These are phyloP conservation scores for Amylocystis lapponica DNA, from an alignment of 768 basidiomycete genomes.

Conservation along the genomic window DNA sequence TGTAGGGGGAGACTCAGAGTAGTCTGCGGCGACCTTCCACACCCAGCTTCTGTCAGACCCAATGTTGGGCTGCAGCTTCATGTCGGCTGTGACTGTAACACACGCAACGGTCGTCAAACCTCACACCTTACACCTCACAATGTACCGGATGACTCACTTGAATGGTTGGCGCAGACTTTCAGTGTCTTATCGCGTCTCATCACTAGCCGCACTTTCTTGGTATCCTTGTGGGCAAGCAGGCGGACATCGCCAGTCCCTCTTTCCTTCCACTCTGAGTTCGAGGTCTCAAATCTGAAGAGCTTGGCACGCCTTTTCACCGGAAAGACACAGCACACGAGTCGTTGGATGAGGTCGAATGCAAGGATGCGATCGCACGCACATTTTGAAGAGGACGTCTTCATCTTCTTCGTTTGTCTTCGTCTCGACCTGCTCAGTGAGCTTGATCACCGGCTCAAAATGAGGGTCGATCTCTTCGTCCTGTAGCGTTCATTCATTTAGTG, in stretches of 20 bases:
- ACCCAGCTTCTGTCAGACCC: conserved; percentile 99
- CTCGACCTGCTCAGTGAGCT: conserved; percentile 92
- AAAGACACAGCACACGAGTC: conserved; percentile 5
- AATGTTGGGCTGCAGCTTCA: conserved; percentile 95
- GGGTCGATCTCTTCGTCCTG: conserved; percentile 77
- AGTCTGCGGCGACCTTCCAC: conserved; percentile 95
- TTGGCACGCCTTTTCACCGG: conserved; percentile 91
- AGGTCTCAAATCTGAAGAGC: conserved; percentile 88
- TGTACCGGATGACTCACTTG: conserved; percentile 47
- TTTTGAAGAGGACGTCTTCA: conserved; percentile 91
- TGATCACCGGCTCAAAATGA: conserved; percentile 95
- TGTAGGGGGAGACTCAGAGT: conserved; percentile 83
- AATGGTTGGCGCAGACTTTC: conserved; percentile 99
- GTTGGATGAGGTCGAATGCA: conserved; percentile 17
- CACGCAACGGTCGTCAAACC: not conserved
- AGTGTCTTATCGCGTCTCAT: conserved; percentile 99
- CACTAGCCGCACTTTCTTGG: conserved; percentile 89
- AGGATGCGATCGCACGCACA: conserved; percentile 50
- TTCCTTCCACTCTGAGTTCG: conserved; percentile 92
- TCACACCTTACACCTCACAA: not conserved
- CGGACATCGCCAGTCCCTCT: conserved; percentile 94
- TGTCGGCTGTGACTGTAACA: conserved; percentile 71
- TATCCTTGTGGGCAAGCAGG: conserved; percentile 83
- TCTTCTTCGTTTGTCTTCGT: conserved; percentile 94
- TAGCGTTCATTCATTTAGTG: conserved; percentile 15